These are phyloP conservation scores for Ceriops decandra DNA, from an alignment of 345 rosid genomes.

Conservation along the genomic window DNA sequence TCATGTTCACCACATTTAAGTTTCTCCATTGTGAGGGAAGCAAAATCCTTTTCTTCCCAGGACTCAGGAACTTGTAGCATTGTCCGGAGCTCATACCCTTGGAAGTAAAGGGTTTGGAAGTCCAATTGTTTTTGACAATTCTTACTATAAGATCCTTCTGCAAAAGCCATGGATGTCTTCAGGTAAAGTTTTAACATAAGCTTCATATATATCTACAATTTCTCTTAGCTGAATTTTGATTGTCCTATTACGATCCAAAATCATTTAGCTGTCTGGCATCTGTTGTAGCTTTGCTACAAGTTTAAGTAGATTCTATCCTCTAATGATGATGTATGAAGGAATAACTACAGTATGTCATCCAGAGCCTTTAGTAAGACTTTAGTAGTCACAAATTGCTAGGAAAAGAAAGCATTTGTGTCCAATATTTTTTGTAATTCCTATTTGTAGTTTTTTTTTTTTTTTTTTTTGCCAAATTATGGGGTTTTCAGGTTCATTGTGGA, in stretches of 20 bases:
- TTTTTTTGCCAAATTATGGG: no score
- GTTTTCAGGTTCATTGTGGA: neutral
- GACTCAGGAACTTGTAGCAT: constrained; percentile 72
- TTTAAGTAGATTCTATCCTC: neutral
- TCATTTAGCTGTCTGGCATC: neutral
- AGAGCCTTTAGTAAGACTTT: neutral
- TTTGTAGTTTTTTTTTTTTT: neutral
- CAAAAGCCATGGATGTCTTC: constrained; percentile 79
- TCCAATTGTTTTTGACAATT: constrained; percentile 67
- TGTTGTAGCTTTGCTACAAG: neutral
- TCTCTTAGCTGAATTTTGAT: neutral
- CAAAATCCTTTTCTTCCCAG: constrained; percentile 28
- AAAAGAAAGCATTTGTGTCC: neutral
- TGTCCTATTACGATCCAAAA: neutral
- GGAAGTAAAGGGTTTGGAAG: constrained; percentile 90
- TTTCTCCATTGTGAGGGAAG: neutral
- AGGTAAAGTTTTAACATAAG: constrained; percentile 34
- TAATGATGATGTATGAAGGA: neutral
- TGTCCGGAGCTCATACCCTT: constrained; percentile 87
- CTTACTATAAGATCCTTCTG: constrained; percentile 79
- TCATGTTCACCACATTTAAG: neutral
- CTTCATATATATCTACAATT: neutral
- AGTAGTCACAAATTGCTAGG: no score
- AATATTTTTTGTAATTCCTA: neutral
- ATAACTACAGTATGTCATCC: neutral